phyloP scores from a whole-genome alignment of 495 filamentous ascomycete genomes.

The Aspergillus affinis region DNA sequence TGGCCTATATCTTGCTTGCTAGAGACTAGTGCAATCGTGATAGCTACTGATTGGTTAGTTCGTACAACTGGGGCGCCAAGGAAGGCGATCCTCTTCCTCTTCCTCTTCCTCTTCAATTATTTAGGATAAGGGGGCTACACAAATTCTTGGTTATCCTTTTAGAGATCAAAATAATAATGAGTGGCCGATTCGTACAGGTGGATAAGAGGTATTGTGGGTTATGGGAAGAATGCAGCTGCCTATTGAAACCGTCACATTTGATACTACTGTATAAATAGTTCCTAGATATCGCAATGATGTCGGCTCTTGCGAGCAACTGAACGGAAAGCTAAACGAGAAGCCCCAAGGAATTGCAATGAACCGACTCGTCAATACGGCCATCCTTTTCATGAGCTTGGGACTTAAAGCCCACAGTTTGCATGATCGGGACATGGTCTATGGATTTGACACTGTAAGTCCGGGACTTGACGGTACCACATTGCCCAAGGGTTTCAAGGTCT shows the following conservation, averaged over 20 bases:
- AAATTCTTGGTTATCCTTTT: no score
- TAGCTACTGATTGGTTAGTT: constrained; percentile 12
- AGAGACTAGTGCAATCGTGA: no score
- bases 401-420: constrained; percentile 11
- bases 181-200: constrained; percentile 15
- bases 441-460: constrained; percentile 12
- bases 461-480: constrained; percentile 9
- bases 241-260: constrained; percentile 10
- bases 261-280: constrained; percentile 13
- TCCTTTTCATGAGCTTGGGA: constrained; percentile 14
- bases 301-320: constrained; percentile 5
- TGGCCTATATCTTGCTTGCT: no score
- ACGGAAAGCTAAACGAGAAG: constrained; percentile 6
- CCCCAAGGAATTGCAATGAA: constrained; percentile 9
- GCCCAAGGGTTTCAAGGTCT: constrained; percentile 11
- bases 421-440: constrained; percentile 14
- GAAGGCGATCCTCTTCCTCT: no score
- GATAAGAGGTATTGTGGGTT: constrained; percentile 11
- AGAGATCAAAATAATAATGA: constrained; percentile 11
- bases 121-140: no score
- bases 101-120: no score
- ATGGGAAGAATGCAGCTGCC: constrained; percentile 15
- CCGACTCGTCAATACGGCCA: constrained; percentile 3
- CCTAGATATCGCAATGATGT: constrained; percentile 7
- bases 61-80: constrained; percentile 6